Base-by-base conservation (phyloP, 345 rosid genomes). In the Excoecaria agallocha region DNA sequence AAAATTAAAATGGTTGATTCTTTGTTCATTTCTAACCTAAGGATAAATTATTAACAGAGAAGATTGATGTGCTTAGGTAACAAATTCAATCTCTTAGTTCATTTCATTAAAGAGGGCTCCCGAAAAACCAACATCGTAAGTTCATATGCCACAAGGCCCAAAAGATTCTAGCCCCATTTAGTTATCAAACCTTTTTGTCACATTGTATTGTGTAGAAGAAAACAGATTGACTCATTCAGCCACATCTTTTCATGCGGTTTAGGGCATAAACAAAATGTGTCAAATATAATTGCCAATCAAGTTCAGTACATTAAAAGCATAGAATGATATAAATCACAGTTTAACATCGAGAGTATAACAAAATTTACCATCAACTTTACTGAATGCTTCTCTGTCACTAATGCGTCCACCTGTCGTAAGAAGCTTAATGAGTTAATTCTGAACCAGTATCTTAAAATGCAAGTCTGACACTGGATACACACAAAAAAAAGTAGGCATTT, bases 331-430 rank as follows among this genome's bases (percentile, higher is more conserved):
- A 49, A 24, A 25, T 38, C 5, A 30, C 13, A 1, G 25, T 3
- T 8, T 3, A 24, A 68, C 38, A 68, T 25, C 8, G 16, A 0
- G 30, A 3, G 46, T 13, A 10, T 35, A 45, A 9, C 13, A 8
- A 9, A 63, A 66, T 50, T 77, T 74, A 89, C 94, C 94, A 83
- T 83, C 89, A 58, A 68, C 20, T 74, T 81, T 87, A 74, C 84
- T 84, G 16, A 76, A 66, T 38, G 85, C 87, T 72, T 78, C 84
- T 60, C 81, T 83, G 65, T 79, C 85, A 66, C 74, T 61, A 60
- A 63, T 63, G 58, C 45, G 80, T 69, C 76, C 57, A 68, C 89
- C 92, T 86, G 87, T 1, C 67, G 80, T 62, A 75, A 25, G 72
- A 76, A 76, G 38, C 45, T 8, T 70, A 38, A 9, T 24, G 38